A percentile compares a stretch with the other conserved stretches of the same genome.
These are phyloP conservation scores for Cyberlindnera galapagoensis DNA, from an alignment of 805 yeast species.

Conservation along the genomic window DNA sequence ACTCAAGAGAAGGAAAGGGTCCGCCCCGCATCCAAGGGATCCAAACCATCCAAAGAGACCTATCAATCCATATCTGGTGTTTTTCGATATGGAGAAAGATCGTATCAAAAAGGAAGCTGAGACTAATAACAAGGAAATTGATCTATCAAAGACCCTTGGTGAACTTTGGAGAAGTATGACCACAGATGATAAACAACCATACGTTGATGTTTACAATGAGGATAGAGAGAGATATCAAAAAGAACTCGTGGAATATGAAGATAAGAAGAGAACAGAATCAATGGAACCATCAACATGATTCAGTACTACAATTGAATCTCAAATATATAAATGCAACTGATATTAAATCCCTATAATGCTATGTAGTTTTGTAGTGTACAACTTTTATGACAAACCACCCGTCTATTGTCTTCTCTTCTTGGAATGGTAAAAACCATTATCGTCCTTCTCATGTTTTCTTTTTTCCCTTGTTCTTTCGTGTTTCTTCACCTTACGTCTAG, in stretches of 20 bases:
- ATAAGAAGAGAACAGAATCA: conserved; percentile 6
- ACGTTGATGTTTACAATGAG: conserved; percentile 66
- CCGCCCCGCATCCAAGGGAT: conserved; percentile 44
- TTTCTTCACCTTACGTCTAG: conserved; percentile 68
- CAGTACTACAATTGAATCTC: no score
- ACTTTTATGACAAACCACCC: no score
- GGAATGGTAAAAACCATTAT: conserved; percentile 64
- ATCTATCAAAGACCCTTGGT: conserved; percentile 70
- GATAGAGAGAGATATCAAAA: conserved; percentile 69
- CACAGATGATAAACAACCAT: conserved; percentile 66
- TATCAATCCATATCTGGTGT: conserved; percentile 76
- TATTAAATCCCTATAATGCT: no score
- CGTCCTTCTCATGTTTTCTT: conserved; percentile 70
- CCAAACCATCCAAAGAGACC: conserved; percentile 87
- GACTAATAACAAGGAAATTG: conserved; percentile 47
- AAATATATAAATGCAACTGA: no score
- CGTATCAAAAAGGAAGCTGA: conserved; percentile 54
- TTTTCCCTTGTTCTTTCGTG: conserved; percentile 72
- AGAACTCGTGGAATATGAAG: conserved; percentile 56
- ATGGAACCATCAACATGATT: no score
- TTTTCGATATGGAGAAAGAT: conserved; percentile 83
- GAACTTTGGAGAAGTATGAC: conserved; percentile 79
- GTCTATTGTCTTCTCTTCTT: no score
- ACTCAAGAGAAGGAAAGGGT: conserved; percentile 8
- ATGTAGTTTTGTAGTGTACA: no score